Base-by-base conservation (phyloP, 2,329 filamentous ascomycete genomes). In the Xylaria multiplex region DNA sequence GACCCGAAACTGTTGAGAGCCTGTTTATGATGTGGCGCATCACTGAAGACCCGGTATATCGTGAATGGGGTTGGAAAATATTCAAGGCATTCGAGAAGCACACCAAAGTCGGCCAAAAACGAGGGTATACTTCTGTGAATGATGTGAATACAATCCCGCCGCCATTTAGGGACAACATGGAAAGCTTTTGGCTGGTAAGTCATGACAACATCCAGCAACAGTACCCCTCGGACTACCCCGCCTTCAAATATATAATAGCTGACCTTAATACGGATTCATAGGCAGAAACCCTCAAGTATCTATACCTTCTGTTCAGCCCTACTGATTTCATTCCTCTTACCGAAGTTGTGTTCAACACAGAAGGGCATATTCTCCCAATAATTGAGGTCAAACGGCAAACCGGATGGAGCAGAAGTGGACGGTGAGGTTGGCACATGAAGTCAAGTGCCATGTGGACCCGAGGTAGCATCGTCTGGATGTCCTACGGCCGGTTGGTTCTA, bases 21-120 rank as follows among this genome's bases (percentile, higher is more conserved):
- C 82, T 98, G 68, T 93, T 98, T 74, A 96, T 97, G 81, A 96
- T 98, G 93, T 98, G 93, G 91, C 90, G 95, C 65, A 96, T 98
- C 78, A 97, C 95, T 0, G 92, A 91, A 32, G 93, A 98, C 68
- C 84, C 87, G 27, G 89, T 88, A 68, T 98, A 98, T 79, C 87
- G 95, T 27, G 88, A 97, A 73, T 97, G 93, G 94, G 95, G 95
- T 9, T 98, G 95, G 95, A 90, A 97, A 74, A 97, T 98, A 89
- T 98, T 98, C 81, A 88, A 92, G 76, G 88, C 90, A 0, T 98
- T 97, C 76, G 83, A 94, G 77, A 90, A 91, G 73, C 86, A 74
- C 49, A 71, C 72, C 1, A 70, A 67, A 24, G 7, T 70, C 2
- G 45, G 61, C 35, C 50, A 59, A 48, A 54, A 30, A 1, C 42